A percentile compares a stretch with the other conserved stretches of the same genome.
These are phyloP conservation scores for Phytophthora fragariaefolia DNA, from an alignment of 352 stramenopile species.

Conservation along the genomic window DNA sequence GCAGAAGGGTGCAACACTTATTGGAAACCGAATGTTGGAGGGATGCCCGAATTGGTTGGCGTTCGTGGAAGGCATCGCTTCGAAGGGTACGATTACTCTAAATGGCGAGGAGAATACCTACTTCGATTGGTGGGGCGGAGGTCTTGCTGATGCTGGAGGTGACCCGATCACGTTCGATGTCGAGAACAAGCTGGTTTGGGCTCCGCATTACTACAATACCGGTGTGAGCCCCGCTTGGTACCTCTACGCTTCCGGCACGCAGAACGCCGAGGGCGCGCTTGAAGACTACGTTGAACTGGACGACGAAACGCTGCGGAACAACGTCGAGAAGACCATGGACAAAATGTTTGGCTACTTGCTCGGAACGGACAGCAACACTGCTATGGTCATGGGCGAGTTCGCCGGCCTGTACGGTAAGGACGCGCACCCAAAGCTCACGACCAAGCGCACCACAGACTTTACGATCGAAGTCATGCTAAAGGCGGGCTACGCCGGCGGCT, in stretches of 20 bases:
- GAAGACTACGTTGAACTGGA: slow-evolving; percentile 59
- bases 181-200: slow-evolving; percentile 70
- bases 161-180: slow-evolving; percentile 51
- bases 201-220: slow-evolving; percentile 84
- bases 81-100: slow-evolving; percentile 47
- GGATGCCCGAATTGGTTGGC: slow-evolving; percentile 70
- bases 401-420: slow-evolving; percentile 72
- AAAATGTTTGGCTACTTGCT: slow-evolving; percentile 78
- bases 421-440: slow-evolving; percentile 55
- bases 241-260: slow-evolving; percentile 58
- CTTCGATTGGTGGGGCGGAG: slow-evolving; percentile 78
- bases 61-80: slow-evolving; percentile 74
- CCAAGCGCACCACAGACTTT: slow-evolving; percentile 71
- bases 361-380: slow-evolving; percentile 41
- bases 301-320: slow-evolving; percentile 55
- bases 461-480: slow-evolving; percentile 69
- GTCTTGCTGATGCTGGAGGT: slow-evolving; percentile 50
- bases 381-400: slow-evolving; percentile 75
- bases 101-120: slow-evolving; percentile 47
- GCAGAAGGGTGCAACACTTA: slow-evolving; percentile 62
- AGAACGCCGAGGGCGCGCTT: slow-evolving; percentile 32
- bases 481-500: slow-evolving; percentile 61
- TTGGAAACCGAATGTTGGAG: slow-evolving; percentile 69
- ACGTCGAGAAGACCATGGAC: slow-evolving; percentile 69
- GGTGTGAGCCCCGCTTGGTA: slow-evolving; percentile 70